Evolutionary conservation across 1,284 basidiomycete species (phyloP), one percentile per base, ranked within the genome.

Genomic region (Fistulinella staudtii): DNA sequence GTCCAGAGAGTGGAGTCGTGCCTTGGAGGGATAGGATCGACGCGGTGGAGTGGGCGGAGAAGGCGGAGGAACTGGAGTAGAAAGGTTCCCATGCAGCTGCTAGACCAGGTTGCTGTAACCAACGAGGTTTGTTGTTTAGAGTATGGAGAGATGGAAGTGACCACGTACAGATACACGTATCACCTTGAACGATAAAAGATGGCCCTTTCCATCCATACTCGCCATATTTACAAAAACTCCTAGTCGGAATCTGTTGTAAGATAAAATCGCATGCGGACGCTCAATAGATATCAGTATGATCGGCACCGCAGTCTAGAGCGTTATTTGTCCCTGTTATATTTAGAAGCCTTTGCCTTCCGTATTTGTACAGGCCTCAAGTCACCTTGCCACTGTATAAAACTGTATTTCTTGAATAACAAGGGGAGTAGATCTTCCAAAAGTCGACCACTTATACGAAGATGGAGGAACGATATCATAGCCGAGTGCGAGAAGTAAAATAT

Each of bases 11-110:
- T 2, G 86, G 86, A 3, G 71, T 63, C 41, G 73, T 75, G 8
- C 83, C 84, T 65, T 90, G 86, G 0, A 89, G 70, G 13, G 87
- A 90, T n/a, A 82, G 69, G 8, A 89, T 74, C 4, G 83, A 84
- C 9, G 81, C 77, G 17, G 86, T 84, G 1, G 88, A 87, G 55
- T 84, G 84, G 4, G 81, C 79, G 8, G 85, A 87, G 57, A 87
- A 83, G 4, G 84, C 80, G 4, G 84, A 79, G 1, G 87, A 89
- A 49, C 79, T 85, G 3, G 86, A 88, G 64, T 87, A 90, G 65
- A 89, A 90, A 14, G 87, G 88, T 51, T 88, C 79, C 83, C 87
- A 89, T 64, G 82, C 75, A 51, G 73, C 76, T 2, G 82, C 79
- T 29, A 89, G 64, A 39, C 82, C 72, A n/a, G 87, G 88, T 53